These are phyloP conservation scores for Pythium oligandrum DNA, from an alignment of 352 stramenopile genomes.

Conservation along the genomic window DNA sequence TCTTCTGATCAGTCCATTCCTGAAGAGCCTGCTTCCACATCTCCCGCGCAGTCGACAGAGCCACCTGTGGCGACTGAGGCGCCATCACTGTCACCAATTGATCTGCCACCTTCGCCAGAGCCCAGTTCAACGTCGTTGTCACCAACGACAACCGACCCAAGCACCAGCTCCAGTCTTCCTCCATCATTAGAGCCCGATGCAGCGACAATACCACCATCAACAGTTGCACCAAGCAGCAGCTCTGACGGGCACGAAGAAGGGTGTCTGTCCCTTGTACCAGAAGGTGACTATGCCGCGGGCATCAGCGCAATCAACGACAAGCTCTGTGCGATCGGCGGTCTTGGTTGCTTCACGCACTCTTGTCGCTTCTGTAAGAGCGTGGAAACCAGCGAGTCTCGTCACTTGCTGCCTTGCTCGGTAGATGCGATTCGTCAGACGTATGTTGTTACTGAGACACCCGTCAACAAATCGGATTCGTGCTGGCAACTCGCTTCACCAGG, in stretches of 20 bases:
- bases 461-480: constrained; percentile 2
- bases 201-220: neutral
- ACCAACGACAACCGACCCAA: too few species aligned
- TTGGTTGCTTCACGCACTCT: constrained; percentile 23
- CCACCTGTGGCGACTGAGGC: too few species aligned
- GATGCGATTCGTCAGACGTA: neutral
- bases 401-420: constrained; percentile 7
- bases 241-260: neutral
- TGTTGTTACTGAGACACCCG: neutral
- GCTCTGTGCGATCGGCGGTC: constrained; percentile 6
- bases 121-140: too few species aligned
- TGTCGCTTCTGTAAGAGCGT: constrained; percentile 31
- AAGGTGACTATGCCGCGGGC: constrained; percentile 4
- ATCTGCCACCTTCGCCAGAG: too few species aligned
- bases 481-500: constrained; percentile 13
- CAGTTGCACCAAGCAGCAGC: neutral
- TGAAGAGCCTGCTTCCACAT: too few species aligned
- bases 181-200: too few species aligned
- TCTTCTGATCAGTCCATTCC: too few species aligned
- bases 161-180: too few species aligned
- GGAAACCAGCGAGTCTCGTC: constrained; percentile 13
- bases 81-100: too few species aligned
- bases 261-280: constrained; percentile 4
- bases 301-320: constrained; percentile 11
- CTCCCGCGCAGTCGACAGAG: too few species aligned